Base-by-base conservation (phyloP, 768 basidiomycete species). In the Suillus clintonianus region DNA sequence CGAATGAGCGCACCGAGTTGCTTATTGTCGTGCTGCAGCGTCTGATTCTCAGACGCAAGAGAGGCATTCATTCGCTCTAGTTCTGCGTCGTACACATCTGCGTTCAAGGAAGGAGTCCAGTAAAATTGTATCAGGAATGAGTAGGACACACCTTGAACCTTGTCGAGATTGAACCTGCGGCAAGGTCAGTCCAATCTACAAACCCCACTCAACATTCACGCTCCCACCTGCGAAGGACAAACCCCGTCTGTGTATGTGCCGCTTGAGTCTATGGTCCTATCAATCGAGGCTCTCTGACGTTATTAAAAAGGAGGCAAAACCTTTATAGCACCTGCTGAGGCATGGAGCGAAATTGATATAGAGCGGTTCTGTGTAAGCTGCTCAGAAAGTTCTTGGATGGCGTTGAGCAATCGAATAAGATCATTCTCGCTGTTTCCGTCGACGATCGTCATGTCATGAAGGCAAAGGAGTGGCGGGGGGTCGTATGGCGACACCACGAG, bases 21-120 rank as follows among this genome's bases (percentile, higher is more conserved):
- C 74, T 97, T 97, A 81, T 99, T 99, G 78, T 99, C 97, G 69
- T 97, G 86, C 70, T 92, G 86, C 48, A 99, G 80, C 7, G 80
- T 78, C 68, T 91, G 89, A 73, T 99, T 99, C 75, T 99, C 96
- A 27, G 84, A 77, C 5, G 84, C 79, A 70, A 99, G 89, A 55
- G 86, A 82, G 5, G 82, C 77, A 67, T 95, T 96, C 89, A 97
- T 94, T 51, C 86, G 85, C 71, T 98, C 95, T 24, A 99, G 80
- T 72, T 97, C 95, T 17, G 87, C 83, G 56, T 95, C 89, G 71
- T 96, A 99, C 63, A 87, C 87, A 78, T 99, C 97, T 98, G 76
- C 19, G 2, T 22, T 32, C 30, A 63, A 58, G 19, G 30, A 58
- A 58, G 63, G 62, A n/a, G 27, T 10, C 9, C 47, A 34, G 45